phyloP scores from a whole-genome alignment of 225 moss, liverwort and hornwort genomes.

The Sphagnum contortum region DNA sequence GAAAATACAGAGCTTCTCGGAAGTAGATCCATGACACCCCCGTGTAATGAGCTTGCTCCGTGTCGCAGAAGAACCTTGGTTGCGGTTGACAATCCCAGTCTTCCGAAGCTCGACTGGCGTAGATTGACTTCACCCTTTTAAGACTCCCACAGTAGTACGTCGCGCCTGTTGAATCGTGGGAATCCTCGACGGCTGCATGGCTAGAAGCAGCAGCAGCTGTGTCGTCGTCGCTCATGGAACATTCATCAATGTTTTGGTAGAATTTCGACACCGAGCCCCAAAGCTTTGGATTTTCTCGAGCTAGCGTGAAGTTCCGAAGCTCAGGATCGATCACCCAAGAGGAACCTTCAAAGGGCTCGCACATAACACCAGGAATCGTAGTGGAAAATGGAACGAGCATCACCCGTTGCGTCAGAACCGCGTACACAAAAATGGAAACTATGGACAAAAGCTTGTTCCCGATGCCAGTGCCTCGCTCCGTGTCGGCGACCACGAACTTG shows the following conservation, averaged over 20 bases:
- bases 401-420: constrained; percentile 39
- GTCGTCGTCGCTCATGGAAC: background rate
- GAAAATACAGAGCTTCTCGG: constrained; percentile 29
- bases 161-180: no score
- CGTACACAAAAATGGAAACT: constrained; percentile 31
- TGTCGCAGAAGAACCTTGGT: constrained; percentile 49
- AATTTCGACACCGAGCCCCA: constrained; percentile 21
- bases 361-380: constrained; percentile 26
- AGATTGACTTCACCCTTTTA: background rate
- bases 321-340: constrained; percentile 25
- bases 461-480: constrained; percentile 13
- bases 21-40: constrained; percentile 28
- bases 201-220: background rate
- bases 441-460: constrained; percentile 41
- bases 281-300: background rate
- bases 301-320: constrained; percentile 10
- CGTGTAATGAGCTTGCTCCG: constrained; percentile 32
- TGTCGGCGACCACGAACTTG: constrained; percentile 29
- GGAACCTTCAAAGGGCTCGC: constrained; percentile 50
- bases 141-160: no score
- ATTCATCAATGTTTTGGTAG: constrained; percentile 5
- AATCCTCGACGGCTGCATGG: no score
- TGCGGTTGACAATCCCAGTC: constrained; percentile 25
- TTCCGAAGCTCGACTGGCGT: constrained; percentile 6
- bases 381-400: constrained; percentile 27